Conservation (phyloP, 2,329 filamentous ascomycete genomes). For the Boeremia lycopersici region DNA sequence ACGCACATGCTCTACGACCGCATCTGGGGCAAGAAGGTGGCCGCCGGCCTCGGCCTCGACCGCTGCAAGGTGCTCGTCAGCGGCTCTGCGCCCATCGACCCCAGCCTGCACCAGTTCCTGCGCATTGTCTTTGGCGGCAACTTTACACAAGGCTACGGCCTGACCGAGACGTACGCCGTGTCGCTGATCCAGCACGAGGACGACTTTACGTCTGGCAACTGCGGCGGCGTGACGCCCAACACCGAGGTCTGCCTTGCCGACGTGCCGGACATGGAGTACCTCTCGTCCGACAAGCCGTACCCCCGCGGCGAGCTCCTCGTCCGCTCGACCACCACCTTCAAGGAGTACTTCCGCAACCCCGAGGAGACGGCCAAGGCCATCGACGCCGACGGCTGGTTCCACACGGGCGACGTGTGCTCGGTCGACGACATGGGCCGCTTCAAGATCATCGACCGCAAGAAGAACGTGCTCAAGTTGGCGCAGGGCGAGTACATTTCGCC, state of each 20-base stretch:
- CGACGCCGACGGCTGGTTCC: conserved; percentile 93
- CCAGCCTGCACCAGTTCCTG: conserved; percentile 85
- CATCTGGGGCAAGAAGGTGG: conserved; percentile 90
- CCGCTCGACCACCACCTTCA: conserved; percentile 79
- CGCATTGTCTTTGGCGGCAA: conserved; percentile 79
- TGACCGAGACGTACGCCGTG: conserved; percentile 91
- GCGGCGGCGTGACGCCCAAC: conserved; percentile 72
- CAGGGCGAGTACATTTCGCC: conserved; percentile 99
- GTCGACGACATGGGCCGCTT: conserved; percentile 86
- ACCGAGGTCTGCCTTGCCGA: conserved; percentile 81
- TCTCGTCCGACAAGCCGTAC: conserved; percentile 82
- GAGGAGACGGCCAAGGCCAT: conserved; percentile 85
- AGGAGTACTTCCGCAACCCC: conserved; percentile 86
- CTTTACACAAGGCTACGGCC: conserved; percentile 86
- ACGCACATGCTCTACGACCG: conserved; percentile 79
- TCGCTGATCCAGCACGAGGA: conserved; percentile 70
- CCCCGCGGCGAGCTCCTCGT: conserved; percentile 90
- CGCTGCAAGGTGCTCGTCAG: conserved; percentile 76
- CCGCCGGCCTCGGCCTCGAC: conserved; percentile 80
- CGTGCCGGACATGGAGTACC: conserved; percentile 93
- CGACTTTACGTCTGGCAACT: conserved; percentile 81
- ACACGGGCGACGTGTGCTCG: conserved; percentile 87
- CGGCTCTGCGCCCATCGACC: conserved; percentile 89
- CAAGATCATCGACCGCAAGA: conserved; percentile 92
- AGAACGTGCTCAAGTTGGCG: conserved; percentile 98